Evolutionary conservation across 139 green algal genomes (phyloP), one percentile per base, ranked within the genome.

Genomic region (Pleodorina starrii): DNA sequence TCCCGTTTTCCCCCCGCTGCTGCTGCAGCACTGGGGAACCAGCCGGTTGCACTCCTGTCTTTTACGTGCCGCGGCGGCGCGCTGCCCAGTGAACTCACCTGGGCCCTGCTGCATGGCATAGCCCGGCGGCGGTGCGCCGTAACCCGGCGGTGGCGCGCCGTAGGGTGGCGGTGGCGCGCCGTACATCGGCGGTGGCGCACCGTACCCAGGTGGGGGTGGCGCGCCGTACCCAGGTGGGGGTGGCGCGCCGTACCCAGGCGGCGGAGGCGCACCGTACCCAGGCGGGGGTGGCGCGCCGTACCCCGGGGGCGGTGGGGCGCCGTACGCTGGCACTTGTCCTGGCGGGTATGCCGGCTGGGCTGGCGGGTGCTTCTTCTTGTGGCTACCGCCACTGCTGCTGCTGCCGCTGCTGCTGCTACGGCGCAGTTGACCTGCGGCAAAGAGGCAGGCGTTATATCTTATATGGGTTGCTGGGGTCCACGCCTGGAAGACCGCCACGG

Each of bases 151-250:
- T 17, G 40, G 80, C 6, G 40, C 17, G 14, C 73, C 73, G 73
- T 80, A 80, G n/a, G 63, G 77, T 50, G 76, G 76, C 36, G 50
- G 77, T 1, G 77, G 77, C 9, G 77, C 74, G 11, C 74, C 74
- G 74, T 82, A 82, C 42, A n/a, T n/a, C 11, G 48, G 76, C 32
- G 76, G 76, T 25, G 46, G 76, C 14, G 76, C 76, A 35, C 50
- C 76, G 51, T 84, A 84, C 29, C n/a, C n/a, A n/a, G n/a, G n/a
- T n/a, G 81, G 59, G 21, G 81, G 81, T 0, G 81, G 81, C 0
- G 80, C 80, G 25, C 40, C 80, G 59, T 86, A 86, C 0, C 59
- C 80, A 0, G 32, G 38, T n/a, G 81, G 59, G 21, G 81, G 81
- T 0, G 81, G 81, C 0, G 80, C 80, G 25, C 40, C 80, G 59